These are phyloP conservation scores for Polytolypa hystricis DNA, from an alignment of 2,329 filamentous ascomycete genomes.

Conservation along the genomic window DNA sequence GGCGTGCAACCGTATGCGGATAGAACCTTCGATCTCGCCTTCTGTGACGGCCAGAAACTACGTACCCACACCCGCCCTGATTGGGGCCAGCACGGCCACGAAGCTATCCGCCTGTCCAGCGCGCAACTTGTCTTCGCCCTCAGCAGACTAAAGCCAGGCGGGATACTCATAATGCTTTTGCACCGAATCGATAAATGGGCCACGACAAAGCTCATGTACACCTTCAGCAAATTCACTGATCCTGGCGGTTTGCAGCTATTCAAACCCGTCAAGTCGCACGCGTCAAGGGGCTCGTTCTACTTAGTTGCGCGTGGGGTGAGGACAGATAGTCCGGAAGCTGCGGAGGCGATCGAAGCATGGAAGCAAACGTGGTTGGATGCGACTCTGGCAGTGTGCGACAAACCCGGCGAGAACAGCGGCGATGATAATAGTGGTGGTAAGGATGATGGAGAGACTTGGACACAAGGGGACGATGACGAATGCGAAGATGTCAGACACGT, in stretches of 20 bases:
- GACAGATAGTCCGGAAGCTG: slow-evolving; percentile 21
- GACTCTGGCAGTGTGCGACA: slow-evolving; percentile 31
- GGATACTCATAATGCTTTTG: slow-evolving; percentile 41
- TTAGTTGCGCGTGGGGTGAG: slow-evolving; percentile 38
- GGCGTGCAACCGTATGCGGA: slow-evolving; percentile 15
- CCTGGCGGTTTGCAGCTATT: slow-evolving; percentile 30
- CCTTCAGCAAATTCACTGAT: slow-evolving; percentile 34
- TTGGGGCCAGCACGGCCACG: slow-evolving; percentile 25
- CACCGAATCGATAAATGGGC: slow-evolving; percentile 38
- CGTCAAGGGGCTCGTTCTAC: slow-evolving; percentile 42
- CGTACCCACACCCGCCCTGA: slow-evolving; percentile 24
- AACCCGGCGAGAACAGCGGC: too few relatives aligned
- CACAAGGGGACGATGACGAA: too few relatives aligned
- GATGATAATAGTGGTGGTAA: too few relatives aligned
- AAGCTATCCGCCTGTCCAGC: slow-evolving; percentile 27
- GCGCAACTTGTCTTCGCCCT: slow-evolving; percentile 38
- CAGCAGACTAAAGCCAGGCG: slow-evolving; percentile 35
- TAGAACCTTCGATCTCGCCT: slow-evolving; percentile 31
- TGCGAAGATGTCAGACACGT: too few relatives aligned
- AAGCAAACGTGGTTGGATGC: slow-evolving; percentile 29
- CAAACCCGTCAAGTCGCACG: slow-evolving; percentile 35
- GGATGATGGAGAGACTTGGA: too few relatives aligned
- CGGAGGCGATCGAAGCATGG: slow-evolving; percentile 29
- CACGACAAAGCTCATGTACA: slow-evolving; percentile 27
- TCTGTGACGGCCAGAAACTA: slow-evolving; percentile 40